phyloP scores from a whole-genome alignment of 2,329 filamentous ascomycete genomes.

The Metarhizium rileyi region DNA sequence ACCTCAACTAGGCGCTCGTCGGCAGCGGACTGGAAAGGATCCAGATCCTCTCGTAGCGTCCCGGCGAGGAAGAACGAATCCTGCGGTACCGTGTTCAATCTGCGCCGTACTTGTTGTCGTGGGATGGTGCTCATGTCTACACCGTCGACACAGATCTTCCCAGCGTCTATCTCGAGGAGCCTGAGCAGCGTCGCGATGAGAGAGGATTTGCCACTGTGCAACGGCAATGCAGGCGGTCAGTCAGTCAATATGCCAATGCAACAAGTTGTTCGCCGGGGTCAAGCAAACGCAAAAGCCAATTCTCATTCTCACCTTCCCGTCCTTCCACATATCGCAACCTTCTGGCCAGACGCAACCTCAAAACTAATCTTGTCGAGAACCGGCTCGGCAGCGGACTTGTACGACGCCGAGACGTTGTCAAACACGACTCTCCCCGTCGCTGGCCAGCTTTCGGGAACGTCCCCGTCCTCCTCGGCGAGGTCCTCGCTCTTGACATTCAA shows the following conservation, averaged over 20 bases:
- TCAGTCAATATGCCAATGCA: neutral
- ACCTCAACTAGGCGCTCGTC: conserved; percentile 26
- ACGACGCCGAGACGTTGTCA: conserved; percentile 19
- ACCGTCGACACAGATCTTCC: conserved; percentile 34
- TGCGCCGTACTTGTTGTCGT: conserved; percentile 12
- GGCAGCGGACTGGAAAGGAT: conserved; percentile 31
- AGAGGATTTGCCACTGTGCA: conserved; percentile 17
- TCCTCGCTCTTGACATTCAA: conserved; percentile 15
- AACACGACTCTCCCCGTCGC: conserved; percentile 16
- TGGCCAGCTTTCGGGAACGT: conserved; percentile 16
- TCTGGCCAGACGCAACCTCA: conserved; percentile 21
- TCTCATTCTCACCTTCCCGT: conserved; percentile 19
- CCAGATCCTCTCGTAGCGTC: conserved; percentile 37
- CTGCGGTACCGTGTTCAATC: conserved; percentile 37
- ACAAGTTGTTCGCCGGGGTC: neutral
- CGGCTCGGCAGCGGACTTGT: conserved; percentile 10
- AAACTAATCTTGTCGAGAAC: conserved; percentile 21
- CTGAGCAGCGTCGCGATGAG: conserved; percentile 35
- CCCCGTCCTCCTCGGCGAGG: conserved; percentile 9
- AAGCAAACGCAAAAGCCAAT: neutral
- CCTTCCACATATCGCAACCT: conserved; percentile 34
- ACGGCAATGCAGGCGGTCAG: no score
- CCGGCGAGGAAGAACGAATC: conserved; percentile 40
- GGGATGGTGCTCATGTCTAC: conserved; percentile 22
- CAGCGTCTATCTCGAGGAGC: conserved; percentile 32